Base-by-base conservation (phyloP, 2,329 filamentous ascomycete genomes). In the Arthrobotrys conoides region DNA sequence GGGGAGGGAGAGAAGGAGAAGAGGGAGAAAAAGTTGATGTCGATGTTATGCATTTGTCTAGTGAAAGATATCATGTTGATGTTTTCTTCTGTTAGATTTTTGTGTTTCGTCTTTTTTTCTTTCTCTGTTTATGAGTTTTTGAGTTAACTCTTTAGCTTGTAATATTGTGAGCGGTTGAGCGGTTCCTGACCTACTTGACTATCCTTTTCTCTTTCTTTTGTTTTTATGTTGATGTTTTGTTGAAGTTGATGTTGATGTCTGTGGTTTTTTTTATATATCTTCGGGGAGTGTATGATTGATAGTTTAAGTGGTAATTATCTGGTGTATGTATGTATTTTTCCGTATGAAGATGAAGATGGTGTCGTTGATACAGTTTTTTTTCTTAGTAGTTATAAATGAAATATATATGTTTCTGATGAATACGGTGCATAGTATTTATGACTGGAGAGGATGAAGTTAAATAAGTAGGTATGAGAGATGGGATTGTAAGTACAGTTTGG, bases 201-300 rank as follows among this genome's bases (percentile, higher is more conserved):
- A 20, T 16, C 12, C 68, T 22, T 61, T 51, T 46, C 30, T 64
- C 20, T 64, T 51, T 38, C 49, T 38, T 14, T 61, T 41, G 24
- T 71, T 59, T 33, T 51, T 53, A 14, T 53, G 22, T 18, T 33
- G 14, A 1, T 51, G 20, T 14, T 24, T 55, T 18, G 12, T 27
- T 33, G 24, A 30, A n/a, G 48, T 24, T 51, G 20, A 14, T 22
- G 20, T 53, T 24, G 22, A 27, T 27, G 2, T 51, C 8, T 51
- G 5, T 22, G 53, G 30, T 41, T 22, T 14, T 18, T 20, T 48
- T 71, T 55, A 10, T n/a, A 33, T 51, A 49, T 66, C n/a, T 18
- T 38, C 4, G 33, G 69, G 69, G 44, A 55, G 36, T 70, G 72
- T 64, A 65, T 70, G 65, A 64, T 68, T 65, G 64, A 22, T 30